Evolutionary conservation across 306 rosid genomes (phyloP).

Genomic region (Cicer arietinum): DNA sequence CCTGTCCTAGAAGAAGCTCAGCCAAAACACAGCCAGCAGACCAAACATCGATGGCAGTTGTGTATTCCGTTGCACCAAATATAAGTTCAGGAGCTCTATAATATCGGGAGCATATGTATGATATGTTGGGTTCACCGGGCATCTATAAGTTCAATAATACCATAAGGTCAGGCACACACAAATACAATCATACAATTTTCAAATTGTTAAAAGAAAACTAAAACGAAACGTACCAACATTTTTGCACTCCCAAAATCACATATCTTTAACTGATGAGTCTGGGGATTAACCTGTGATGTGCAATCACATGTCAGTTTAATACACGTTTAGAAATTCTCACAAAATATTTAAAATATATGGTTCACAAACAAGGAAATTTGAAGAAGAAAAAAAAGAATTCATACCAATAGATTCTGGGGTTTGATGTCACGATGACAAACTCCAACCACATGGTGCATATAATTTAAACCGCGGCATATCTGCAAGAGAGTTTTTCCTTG

Average conservation of each 20-base stretch:
- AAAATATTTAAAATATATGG: neutral
- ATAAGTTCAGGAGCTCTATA: constrained; percentile 98
- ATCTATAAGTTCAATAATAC: constrained; percentile 58
- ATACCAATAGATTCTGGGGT: constrained; percentile 96
- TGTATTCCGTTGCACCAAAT: constrained; percentile 95
- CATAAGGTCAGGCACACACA: constrained; percentile 28
- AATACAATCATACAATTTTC: constrained; percentile 16
- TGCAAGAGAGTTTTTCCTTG: constrained; percentile 44
- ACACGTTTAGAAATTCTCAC: neutral
- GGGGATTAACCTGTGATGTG: constrained; percentile 75
- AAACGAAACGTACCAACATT: constrained; percentile 72
- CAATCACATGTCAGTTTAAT: constrained; percentile 36
- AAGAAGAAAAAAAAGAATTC: constrained; percentile 10
- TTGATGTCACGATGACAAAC: constrained; percentile 96
- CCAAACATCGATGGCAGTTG: constrained; percentile 96
- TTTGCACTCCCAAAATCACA: constrained; percentile 99
- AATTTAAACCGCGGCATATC: constrained; percentile 92
- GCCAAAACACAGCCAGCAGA: constrained; percentile 94
- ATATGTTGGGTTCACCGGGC: constrained; percentile 97
- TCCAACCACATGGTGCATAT: constrained; percentile 84
- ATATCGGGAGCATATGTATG: constrained; percentile 93
- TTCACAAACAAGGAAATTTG: constrained; percentile 23
- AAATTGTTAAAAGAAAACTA: neutral
- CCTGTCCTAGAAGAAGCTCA: constrained; percentile 97
- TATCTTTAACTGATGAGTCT: constrained; percentile 83